Base-by-base conservation (phyloP, 495 filamentous ascomycete genomes). In the Hypoxylon subgilvum region DNA sequence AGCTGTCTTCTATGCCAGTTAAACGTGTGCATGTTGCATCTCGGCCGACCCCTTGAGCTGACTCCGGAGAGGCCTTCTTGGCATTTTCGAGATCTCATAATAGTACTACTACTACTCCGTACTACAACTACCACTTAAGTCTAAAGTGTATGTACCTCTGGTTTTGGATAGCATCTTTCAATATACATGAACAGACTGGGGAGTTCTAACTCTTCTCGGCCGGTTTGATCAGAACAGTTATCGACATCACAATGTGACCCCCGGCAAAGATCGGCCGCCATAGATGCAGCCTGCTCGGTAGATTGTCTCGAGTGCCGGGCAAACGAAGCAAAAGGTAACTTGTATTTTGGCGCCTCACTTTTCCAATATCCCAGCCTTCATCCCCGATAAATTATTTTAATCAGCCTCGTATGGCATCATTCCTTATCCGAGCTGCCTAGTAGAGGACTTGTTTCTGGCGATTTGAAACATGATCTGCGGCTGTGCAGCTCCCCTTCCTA, bases 21-120 rank as follows among this genome's bases (percentile, higher is more conserved):
- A 58, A 58, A 64, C 49, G 61, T 58, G 61, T 43, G 27, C 39
- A 44, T 42, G 61, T 64, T 58, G 47, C 61, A 64, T 63, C 19
- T 57, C 19, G 9, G 28, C 38, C 25, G 17, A 21, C 42, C 36
- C 22, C 17, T 30, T 43, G 44, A 51, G 53, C 23, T 53, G 49
- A 28, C 52, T n/a, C n/a, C n/a, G n/a, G n/a, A n/a, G n/a, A 48
- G 23, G 47, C 21, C 36, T 17, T 38, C 59, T 63, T 63, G 48
- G 59, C 59, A 47, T 53, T 56, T 52, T 41, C 47, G 21, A 27
- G 47, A 13, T 16, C 40, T 34, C 46, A 45, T 27, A 27, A n/a
- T n/a, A n/a, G n/a, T n/a, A n/a, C n/a, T n/a, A n/a, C n/a, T n/a
- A n/a, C n/a, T n/a, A n/a, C n/a, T n/a, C n/a, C n/a, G n/a, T n/a